phyloP scores from a whole-genome alignment of 2,329 filamentous ascomycete species.

The Colletotrichum endophyticum region DNA sequence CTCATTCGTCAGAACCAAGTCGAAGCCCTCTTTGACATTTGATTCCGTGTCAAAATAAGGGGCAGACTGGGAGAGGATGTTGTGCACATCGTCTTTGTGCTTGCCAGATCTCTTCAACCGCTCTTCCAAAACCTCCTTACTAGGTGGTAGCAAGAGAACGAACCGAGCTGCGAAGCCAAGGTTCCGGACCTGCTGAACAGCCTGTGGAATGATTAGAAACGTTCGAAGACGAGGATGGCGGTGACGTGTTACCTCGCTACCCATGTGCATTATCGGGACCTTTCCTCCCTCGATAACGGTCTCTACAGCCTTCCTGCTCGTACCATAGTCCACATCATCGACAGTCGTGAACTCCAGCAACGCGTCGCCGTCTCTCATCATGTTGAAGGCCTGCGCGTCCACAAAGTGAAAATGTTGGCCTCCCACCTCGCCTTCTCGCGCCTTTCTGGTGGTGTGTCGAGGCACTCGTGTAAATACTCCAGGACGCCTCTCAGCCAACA shows the following conservation, averaged over 20 bases:
- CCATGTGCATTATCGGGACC: conserved; percentile 63
- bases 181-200: conserved; percentile 61
- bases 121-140: conserved; percentile 25
- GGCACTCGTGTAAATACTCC: conserved; percentile 67
- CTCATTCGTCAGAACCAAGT: conserved; percentile 19
- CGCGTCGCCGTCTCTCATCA: conserved; percentile 63
- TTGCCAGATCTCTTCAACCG: conserved; percentile 32
- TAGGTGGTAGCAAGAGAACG: conserved; percentile 55
- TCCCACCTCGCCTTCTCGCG: conserved; percentile 54
- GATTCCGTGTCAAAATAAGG: conserved; percentile 28
- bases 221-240: neutral
- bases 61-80: conserved; percentile 24
- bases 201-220: conserved; percentile 37
- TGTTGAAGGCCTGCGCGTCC: conserved; percentile 57
- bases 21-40: conserved; percentile 7
- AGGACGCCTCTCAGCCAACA: conserved; percentile 67
- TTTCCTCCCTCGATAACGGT: conserved; percentile 58
- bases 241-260: conserved; percentile 50
- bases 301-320: conserved; percentile 57
- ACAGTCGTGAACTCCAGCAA: conserved; percentile 61
- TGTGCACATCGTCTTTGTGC: conserved; percentile 26
- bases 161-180: conserved; percentile 61
- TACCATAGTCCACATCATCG: conserved; percentile 59
- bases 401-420: conserved; percentile 63
- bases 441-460: conserved; percentile 58